A percentile compares a stretch with the other conserved stretches of the same genome.
Conservation (phyloP, 805 yeast species). For the Metschnikowia anglica region DNA sequence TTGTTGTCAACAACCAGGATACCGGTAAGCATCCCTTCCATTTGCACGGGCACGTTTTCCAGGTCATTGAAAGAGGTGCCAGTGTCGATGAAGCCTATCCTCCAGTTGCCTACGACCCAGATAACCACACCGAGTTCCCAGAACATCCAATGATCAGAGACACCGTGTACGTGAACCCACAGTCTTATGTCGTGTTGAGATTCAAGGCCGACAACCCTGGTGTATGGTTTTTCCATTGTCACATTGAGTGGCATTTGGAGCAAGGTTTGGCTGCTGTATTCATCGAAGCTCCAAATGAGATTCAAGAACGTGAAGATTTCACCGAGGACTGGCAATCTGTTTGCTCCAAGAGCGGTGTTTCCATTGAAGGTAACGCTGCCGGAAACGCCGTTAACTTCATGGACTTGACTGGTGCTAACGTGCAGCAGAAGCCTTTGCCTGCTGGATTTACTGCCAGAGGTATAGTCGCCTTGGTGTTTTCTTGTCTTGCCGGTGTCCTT, state of each 20-base stretch:
- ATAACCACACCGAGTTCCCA: slow-evolving; percentile 49
- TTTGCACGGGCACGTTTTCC: slow-evolving; percentile 92
- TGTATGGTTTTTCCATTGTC: slow-evolving; percentile 99
- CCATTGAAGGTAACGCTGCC: slow-evolving; percentile 82
- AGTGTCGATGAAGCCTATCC: slow-evolving; percentile 53
- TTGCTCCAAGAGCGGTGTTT: slow-evolving; percentile 58
- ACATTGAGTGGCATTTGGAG: slow-evolving; percentile 95
- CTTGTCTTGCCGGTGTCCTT: slow-evolving; percentile 78
- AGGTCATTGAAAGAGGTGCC: slow-evolving; percentile 70
- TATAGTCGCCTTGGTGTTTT: slow-evolving; percentile 89
- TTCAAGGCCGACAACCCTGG: slow-evolving; percentile 96
- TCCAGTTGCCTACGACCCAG: slow-evolving; percentile 58
- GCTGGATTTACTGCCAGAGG: slow-evolving; percentile 93
- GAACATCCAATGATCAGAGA: slow-evolving; percentile 84
- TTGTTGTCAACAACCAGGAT: slow-evolving; percentile 81
- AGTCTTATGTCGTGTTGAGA: slow-evolving; percentile 81
- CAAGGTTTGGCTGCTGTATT: slow-evolving; percentile 86
- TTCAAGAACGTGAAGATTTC: slow-evolving; percentile 48
- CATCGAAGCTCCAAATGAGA: slow-evolving; percentile 80
- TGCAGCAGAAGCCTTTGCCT: slow-evolving; percentile 68
- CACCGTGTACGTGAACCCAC: slow-evolving; percentile 72
- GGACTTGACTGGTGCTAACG: slow-evolving; percentile 73
- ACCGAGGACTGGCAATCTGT: slow-evolving; percentile 58
- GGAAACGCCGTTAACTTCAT: slow-evolving; percentile 62
- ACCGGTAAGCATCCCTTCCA: slow-evolving; percentile 98